phyloP scores from a whole-genome alignment of 164 flowering plant genomes.

The Dillenia turbinata region DNA sequence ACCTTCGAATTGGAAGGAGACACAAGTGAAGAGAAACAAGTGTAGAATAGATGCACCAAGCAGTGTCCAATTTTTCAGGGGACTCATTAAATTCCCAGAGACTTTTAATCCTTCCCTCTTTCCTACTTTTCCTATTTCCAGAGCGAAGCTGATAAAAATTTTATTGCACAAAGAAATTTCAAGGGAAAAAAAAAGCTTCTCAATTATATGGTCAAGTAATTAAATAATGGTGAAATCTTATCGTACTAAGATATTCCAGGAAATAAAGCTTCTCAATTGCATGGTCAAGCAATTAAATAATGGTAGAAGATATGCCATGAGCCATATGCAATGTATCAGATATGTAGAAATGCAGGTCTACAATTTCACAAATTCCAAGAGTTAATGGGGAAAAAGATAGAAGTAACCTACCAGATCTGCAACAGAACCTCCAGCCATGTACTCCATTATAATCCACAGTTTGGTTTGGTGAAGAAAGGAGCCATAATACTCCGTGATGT shows the following conservation, averaged over 20 bases:
- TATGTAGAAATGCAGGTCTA: not conserved
- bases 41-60: not conserved
- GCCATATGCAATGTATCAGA: not conserved
- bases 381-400: constrained; percentile 1
- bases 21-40: constrained; percentile 2
- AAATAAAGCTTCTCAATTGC: not conserved
- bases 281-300: not conserved
- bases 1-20: not conserved
- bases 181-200: not conserved
- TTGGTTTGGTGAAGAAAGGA: constrained; percentile 92
- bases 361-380: not conserved
- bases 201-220: not conserved
- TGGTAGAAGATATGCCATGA: not conserved
- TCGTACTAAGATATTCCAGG: not conserved
- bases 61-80: not conserved
- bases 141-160: not conserved
- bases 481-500: constrained; percentile 94
- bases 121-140: not conserved
- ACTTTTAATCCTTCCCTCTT: not conserved
- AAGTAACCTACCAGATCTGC: constrained; percentile 86
- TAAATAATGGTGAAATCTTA: not conserved
- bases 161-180: not conserved
- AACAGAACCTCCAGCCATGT: constrained; percentile 99
- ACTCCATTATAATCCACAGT: constrained; percentile 98
- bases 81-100: not conserved